These are phyloP conservation scores for Penicillium atrosanguineum DNA, from an alignment of 495 filamentous ascomycete species.

Conservation along the genomic window DNA sequence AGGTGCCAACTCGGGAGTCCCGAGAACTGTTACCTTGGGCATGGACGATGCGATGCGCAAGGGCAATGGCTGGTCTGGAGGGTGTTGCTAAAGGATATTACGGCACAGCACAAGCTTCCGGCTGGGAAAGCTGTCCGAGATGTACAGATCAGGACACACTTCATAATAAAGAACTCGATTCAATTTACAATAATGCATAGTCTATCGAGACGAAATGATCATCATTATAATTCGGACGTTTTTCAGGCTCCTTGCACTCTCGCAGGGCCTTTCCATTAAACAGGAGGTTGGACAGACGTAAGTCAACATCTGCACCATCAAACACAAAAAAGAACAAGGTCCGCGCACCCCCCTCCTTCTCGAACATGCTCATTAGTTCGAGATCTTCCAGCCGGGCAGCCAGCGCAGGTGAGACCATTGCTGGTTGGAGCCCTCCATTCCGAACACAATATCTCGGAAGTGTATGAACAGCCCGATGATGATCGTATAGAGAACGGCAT, in stretches of 20 bases:
- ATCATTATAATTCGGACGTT: not conserved
- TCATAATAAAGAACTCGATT: not conserved
- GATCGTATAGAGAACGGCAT: slow-evolving; percentile 65
- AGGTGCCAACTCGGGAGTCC: slow-evolving; percentile 33
- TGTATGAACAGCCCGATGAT: slow-evolving; percentile 79
- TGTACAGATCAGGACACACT: not conserved
- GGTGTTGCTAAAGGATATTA: slow-evolving; percentile 41
- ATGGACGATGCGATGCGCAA: slow-evolving; percentile 55
- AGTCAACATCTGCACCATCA: not conserved
- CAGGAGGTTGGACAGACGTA: not conserved
- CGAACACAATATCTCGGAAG: slow-evolving; percentile 95
- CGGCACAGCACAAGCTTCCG: not conserved
- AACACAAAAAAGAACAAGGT: not conserved
- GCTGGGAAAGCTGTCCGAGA: not conserved
- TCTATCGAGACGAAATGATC: not conserved
- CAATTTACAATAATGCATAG: not conserved
- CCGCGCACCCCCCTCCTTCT: not conserved
- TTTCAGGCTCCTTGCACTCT: not conserved
- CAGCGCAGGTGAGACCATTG: slow-evolving; percentile 93
- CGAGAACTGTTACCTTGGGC: slow-evolving; percentile 55
- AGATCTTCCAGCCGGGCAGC: slow-evolving; percentile 62
- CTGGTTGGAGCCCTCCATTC: slow-evolving; percentile 81
- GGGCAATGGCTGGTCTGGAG: slow-evolving; percentile 42
- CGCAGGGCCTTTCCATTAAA: not conserved
- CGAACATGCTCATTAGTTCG: slow-evolving; percentile 28